phyloP scores from a whole-genome alignment of 768 basidiomycete genomes.

The Russula virescens region DNA sequence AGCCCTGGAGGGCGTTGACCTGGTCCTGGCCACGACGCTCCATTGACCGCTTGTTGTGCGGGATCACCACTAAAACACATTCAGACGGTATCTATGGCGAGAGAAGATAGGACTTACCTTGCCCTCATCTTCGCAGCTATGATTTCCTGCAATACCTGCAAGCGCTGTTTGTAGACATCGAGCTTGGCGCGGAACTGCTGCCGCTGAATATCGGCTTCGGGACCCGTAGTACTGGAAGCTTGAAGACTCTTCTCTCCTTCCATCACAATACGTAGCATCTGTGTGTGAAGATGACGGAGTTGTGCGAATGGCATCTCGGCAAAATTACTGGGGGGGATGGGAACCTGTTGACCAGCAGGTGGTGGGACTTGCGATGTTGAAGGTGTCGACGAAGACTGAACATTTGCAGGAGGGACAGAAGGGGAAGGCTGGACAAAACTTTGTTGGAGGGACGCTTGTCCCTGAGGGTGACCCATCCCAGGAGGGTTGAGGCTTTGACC shows the following conservation, averaged over 20 bases:
- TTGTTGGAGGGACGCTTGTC: conserved; percentile 11
- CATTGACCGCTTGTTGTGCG: conserved; percentile 8
- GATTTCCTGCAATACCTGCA: background rate
- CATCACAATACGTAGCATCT: background rate
- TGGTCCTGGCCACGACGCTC: background rate
- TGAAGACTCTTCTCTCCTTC: conserved; percentile 12
- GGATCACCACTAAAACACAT: conserved; percentile 4
- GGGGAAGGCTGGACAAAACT: conserved; percentile 11
- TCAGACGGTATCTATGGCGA: background rate
- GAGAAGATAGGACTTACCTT: background rate
- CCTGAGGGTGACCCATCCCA: conserved; percentile 13
- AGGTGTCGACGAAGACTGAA: conserved; percentile 2
- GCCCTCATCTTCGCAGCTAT: background rate
- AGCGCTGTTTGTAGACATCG: background rate
- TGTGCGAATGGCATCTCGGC: background rate
- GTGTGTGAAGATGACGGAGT: background rate
- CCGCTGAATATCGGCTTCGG: conserved; percentile 7
- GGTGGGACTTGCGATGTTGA: conserved; percentile 1
- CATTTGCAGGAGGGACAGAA: background rate
- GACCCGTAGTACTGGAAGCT: background rate
- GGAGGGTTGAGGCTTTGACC: conserved; percentile 14
- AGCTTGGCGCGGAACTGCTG: background rate
- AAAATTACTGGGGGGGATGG: background rate
- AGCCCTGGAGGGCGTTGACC: conserved; percentile 7
- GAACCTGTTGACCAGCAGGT: background rate